A percentile compares a stretch with the other conserved stretches of the same genome.
These are phyloP conservation scores for Pleomassaria siparia DNA, from an alignment of 2,329 filamentous ascomycete genomes.

Conservation along the genomic window DNA sequence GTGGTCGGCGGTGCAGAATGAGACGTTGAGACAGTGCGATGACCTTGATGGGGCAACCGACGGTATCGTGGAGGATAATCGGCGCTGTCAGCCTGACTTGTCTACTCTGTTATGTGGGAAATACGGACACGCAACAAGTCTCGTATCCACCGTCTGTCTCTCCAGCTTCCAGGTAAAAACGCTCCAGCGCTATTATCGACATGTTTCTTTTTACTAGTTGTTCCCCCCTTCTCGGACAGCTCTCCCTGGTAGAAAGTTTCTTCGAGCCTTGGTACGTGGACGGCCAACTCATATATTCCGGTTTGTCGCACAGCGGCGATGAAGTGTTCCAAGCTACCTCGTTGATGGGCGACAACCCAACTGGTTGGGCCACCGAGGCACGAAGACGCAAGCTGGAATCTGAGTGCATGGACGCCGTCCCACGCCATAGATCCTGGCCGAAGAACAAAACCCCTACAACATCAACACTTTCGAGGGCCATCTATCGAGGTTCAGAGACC, in stretches of 20 bases:
- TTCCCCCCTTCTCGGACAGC: too few relatives aligned
- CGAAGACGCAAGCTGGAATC: constrained; percentile 43
- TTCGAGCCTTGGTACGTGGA: constrained; percentile 6
- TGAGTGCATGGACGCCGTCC: constrained; percentile 32
- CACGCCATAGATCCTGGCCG: constrained; percentile 34
- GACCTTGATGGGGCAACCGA: constrained; percentile 26
- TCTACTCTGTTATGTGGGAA: constrained; percentile 10
- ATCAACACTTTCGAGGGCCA: constrained; percentile 14
- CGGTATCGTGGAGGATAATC: constrained; percentile 18
- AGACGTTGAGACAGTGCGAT: constrained; percentile 17
- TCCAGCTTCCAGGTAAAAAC: too few relatives aligned
- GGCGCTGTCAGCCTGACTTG: constrained; percentile 17
- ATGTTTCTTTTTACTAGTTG: too few relatives aligned
- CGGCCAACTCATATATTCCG: constrained; percentile 4
- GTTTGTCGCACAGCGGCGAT: constrained; percentile 10
- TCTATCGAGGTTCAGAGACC: constrained; percentile 17
- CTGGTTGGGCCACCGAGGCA: constrained; percentile 30
- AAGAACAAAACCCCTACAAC: constrained; percentile 18
- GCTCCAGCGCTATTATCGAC: too few relatives aligned
- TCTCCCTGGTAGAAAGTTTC: constrained; percentile 31
- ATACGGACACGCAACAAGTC: constrained; percentile 23
- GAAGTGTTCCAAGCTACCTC: constrained; percentile 17
- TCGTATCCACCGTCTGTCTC: too few relatives aligned
- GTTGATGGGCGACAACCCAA: constrained; percentile 31
- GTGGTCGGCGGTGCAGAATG: constrained; percentile 7